These are phyloP conservation scores for Podila verticillata DNA, from an alignment of 192 early-diverging fungal species.

Conservation along the genomic window DNA sequence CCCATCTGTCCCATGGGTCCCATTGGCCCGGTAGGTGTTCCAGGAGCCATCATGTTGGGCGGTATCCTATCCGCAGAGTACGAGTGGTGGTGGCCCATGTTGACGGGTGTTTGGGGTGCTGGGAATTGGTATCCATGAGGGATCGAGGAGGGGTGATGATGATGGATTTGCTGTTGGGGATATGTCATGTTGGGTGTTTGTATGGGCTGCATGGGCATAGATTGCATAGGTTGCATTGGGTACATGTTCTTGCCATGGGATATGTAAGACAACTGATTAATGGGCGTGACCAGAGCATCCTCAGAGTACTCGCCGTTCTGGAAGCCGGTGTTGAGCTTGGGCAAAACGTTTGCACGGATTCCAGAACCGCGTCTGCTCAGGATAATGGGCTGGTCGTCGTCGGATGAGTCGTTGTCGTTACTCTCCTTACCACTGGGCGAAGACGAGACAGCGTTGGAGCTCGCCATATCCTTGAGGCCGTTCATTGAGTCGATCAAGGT, in stretches of 20 bases:
- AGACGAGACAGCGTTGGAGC: neutral
- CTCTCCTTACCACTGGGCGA: neutral
- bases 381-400: conserved; percentile 45
- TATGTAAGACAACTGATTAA: conserved; percentile 9
- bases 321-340: neutral
- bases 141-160: conserved; percentile 1
- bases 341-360: neutral
- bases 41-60: neutral
- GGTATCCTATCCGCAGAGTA: conserved; percentile 23
- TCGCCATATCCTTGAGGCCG: neutral
- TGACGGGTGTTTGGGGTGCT: neutral
- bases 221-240: neutral
- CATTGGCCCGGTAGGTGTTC: neutral
- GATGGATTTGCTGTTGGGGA: neutral
- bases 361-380: conserved; percentile 14
- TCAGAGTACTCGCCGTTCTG: neutral
- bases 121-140: conserved; percentile 29
- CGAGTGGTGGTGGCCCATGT: conserved; percentile 26
- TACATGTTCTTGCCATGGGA: neutral
- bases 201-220: no score
- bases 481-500: neutral
- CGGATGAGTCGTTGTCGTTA: conserved; percentile 9
- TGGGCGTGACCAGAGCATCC: neutral
- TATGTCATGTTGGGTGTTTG: neutral
- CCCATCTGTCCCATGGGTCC: neutral